Base-by-base conservation (phyloP, 2,329 filamentous ascomycete genomes). In the Cytospora schulzeri region DNA sequence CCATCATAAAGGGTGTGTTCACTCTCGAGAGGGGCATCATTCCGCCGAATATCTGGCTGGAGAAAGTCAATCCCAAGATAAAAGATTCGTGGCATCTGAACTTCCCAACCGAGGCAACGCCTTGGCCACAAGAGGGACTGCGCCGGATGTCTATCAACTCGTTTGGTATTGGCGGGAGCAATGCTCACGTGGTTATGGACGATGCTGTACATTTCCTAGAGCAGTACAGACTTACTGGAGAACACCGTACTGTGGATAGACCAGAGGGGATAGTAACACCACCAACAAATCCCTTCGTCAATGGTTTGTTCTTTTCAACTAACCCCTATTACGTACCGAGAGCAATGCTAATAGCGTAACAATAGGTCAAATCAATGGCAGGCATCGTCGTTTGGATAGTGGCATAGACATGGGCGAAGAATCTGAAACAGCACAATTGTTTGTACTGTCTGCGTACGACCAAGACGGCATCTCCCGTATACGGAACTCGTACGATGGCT, bases 131-230 rank as follows among this genome's bases (percentile, higher is more conserved):
- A 19, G 19, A 50, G 12, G 68, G 66, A 14, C 63, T 69, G 11
- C 68, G 70, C 12, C 66, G 74, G 26, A 72, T 68, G 45, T 69
- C 66, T 58, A 69, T 76, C 38, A 74, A 74, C 60, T 70, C 67
- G 26, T 76, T 75, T 57, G 74, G 74, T 12, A 73, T 68, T 60
- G 74, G 74, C 22, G 74, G 74, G 11, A 69, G 68, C 28, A 76
- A 76, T 28, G 71, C 68, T 11, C 73, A 76, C n/a, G 52, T 64
- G 15, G 54, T 64, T 8, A 60, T 64, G 35, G 62, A 64, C 33
- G 62, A 64, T 60, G 62, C 62, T 15, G 53, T 55, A 15, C 45
- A 60, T 60, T 64, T 60, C 29, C 48, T 64, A 17, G 41, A 60
- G 31, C 62, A 60, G 52, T 60, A 60, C 24, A 48, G 51, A 35